These are phyloP conservation scores for Yamadazyma friedrichii DNA, from an alignment of 1,139 yeast genomes.

Conservation along the genomic window DNA sequence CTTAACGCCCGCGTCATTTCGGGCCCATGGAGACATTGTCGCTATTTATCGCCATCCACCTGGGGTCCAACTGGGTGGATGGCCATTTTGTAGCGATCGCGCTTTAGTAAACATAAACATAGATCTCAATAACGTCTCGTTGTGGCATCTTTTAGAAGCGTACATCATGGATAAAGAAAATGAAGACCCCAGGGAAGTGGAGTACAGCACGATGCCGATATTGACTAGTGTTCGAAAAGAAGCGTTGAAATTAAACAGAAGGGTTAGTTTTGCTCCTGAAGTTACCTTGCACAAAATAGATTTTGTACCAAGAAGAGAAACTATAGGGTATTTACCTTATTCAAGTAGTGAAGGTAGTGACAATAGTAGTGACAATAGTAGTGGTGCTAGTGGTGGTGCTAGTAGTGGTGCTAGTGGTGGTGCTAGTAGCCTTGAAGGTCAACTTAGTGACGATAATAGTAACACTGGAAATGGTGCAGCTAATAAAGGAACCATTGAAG, in stretches of 20 bases:
- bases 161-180: slow-evolving; percentile 15
- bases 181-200: slow-evolving; percentile 12
- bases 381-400: not conserved
- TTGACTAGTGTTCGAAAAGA: slow-evolving; percentile 1
- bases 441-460: too few relatives aligned
- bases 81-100: not conserved
- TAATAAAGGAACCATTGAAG: not conserved
- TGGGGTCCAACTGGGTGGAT: too few relatives aligned
- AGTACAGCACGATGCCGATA: slow-evolving; percentile 10
- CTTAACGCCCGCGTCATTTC: not conserved
- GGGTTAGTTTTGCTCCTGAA: slow-evolving; percentile 77
- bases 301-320: slow-evolving; percentile 33
- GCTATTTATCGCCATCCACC: too few relatives aligned
- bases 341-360: not conserved
- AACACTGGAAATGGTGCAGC: not conserved
- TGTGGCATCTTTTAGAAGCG: not conserved
- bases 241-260: slow-evolving; percentile 22
- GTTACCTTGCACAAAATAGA: slow-evolving; percentile 70
- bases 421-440: too few relatives aligned
- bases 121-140: not conserved
- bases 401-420: too few relatives aligned
- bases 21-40: not conserved
- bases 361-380: not conserved
- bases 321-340: slow-evolving; percentile 14
- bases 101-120: not conserved